These are phyloP conservation scores for Olyra latifolia DNA, from an alignment of 176 grass and related monocot genomes.

Conservation along the genomic window DNA sequence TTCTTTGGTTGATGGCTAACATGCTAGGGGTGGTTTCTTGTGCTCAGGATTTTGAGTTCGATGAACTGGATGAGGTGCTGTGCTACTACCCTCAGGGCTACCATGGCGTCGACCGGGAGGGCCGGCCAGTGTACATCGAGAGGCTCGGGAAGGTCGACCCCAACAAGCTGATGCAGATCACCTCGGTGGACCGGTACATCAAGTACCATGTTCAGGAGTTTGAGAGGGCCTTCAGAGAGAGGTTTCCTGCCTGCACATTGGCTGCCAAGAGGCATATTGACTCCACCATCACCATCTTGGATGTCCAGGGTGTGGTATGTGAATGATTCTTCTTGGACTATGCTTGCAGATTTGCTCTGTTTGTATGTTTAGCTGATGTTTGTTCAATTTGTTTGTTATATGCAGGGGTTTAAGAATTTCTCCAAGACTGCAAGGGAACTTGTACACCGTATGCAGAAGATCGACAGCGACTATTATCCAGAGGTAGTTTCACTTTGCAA, in stretches of 20 bases:
- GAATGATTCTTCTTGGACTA: not conserved
- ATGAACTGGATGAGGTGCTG: constrained; percentile 75
- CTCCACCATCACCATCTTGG: constrained; percentile 86
- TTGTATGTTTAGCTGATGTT: not conserved
- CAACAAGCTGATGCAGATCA: constrained; percentile 81
- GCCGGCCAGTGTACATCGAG: constrained; percentile 90
- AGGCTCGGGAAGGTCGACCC: constrained; percentile 93
- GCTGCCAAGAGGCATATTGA: constrained; percentile 92
- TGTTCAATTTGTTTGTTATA: constrained; percentile 11
- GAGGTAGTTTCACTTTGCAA: constrained; percentile 56
- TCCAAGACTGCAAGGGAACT: constrained; percentile 89
- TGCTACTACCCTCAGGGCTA: constrained; percentile 92
- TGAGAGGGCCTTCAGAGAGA: constrained; percentile 92
- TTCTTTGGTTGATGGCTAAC: not conserved
- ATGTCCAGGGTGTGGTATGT: constrained; percentile 97
- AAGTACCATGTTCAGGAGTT: constrained; percentile 99
- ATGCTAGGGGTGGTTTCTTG: not conserved
- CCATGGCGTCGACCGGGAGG: constrained; percentile 81
- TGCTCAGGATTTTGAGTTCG: constrained; percentile 85
- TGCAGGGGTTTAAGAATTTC: constrained; percentile 96
- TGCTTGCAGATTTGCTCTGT: not conserved
- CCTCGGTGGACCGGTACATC: constrained; percentile 87
- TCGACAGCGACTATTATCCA: constrained; percentile 93
- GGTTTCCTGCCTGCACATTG: constrained; percentile 92
- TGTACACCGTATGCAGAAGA: constrained; percentile 81